Evolutionary conservation across 23 red algal genomes (phyloP).

Genomic region (Chondrus crispus): DNA sequence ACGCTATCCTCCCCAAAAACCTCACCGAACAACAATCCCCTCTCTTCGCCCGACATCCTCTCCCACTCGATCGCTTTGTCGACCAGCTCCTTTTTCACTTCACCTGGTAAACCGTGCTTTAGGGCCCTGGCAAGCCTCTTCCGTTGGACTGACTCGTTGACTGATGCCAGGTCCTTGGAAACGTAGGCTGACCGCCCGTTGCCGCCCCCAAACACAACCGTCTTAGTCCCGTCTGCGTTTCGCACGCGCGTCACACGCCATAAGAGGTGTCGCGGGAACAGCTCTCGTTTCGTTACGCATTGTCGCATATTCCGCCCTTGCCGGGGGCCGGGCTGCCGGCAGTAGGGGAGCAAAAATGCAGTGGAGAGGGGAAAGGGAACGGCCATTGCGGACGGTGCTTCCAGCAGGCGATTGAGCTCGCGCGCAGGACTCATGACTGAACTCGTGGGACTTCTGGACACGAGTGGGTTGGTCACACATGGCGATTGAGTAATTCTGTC

Average conservation of each 20-base stretch:
- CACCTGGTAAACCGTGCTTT: background rate
- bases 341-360: conserved; percentile 3
- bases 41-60: background rate
- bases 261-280: conserved; percentile 8
- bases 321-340: conserved; percentile 18
- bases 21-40: conserved; percentile 29
- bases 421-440: background rate
- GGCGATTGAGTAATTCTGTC: background rate
- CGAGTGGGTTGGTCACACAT: background rate
- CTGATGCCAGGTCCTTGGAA: conserved; percentile 32
- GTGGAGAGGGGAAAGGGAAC: background rate
- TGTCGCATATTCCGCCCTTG: conserved; percentile 37
- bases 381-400: background rate
- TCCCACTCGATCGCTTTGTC: conserved; percentile 15
- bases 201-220: conserved; percentile 20
- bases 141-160: background rate
- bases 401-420: background rate
- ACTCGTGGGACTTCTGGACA: background rate
- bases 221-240: background rate
- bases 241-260: conserved; percentile 24
- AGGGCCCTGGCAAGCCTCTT: conserved; percentile 35
- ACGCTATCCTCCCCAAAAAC: background rate
- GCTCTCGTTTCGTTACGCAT: conserved; percentile 19
- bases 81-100: background rate
- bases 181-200: conserved; percentile 41